phyloP scores from a whole-genome alignment of 768 basidiomycete species.

The Phaeolepiota aurea region DNA sequence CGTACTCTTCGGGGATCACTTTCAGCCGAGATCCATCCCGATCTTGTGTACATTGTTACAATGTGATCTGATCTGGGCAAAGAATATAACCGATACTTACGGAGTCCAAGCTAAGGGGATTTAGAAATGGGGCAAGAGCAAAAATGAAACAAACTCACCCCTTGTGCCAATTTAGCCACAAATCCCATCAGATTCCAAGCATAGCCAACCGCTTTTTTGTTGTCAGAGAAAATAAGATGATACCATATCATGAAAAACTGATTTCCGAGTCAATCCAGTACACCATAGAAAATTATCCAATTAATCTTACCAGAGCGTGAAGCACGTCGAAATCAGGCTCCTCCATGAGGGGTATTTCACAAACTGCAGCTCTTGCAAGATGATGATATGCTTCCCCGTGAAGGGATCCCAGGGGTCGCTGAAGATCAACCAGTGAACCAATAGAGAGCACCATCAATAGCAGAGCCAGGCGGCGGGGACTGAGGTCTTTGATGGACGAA shows the following conservation, averaged over 20 bases:
- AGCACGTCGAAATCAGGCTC: slow-evolving; percentile 69
- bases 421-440: slow-evolving; percentile 61
- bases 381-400: slow-evolving; percentile 61
- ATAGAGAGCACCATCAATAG: slow-evolving; percentile 68
- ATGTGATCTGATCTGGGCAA: slow-evolving; percentile 7
- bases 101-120: slow-evolving; percentile 49
- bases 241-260: slow-evolving; percentile 69
- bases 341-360: slow-evolving; percentile 69
- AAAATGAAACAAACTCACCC: slow-evolving; percentile 33
- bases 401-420: slow-evolving; percentile 43
- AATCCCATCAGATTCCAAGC: slow-evolving; percentile 76
- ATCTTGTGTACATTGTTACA: slow-evolving; percentile 31
- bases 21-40: slow-evolving; percentile 58
- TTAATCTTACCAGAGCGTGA: slow-evolving; percentile 45
- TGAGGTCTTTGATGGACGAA: slow-evolving; percentile 48
- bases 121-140: not conserved
- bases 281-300: not conserved
- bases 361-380: slow-evolving; percentile 57
- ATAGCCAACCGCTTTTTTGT: slow-evolving; percentile 63
- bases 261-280: not conserved
- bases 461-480: slow-evolving; percentile 59
- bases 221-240: slow-evolving; percentile 65
- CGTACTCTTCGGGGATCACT: slow-evolving; percentile 64
- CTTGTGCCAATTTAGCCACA: slow-evolving; percentile 64
- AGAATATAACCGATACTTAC: slow-evolving; percentile 34